Evolutionary conservation across 2,329 filamentous ascomycete genomes (phyloP).

Genomic region (Aspergillus awamori): DNA sequence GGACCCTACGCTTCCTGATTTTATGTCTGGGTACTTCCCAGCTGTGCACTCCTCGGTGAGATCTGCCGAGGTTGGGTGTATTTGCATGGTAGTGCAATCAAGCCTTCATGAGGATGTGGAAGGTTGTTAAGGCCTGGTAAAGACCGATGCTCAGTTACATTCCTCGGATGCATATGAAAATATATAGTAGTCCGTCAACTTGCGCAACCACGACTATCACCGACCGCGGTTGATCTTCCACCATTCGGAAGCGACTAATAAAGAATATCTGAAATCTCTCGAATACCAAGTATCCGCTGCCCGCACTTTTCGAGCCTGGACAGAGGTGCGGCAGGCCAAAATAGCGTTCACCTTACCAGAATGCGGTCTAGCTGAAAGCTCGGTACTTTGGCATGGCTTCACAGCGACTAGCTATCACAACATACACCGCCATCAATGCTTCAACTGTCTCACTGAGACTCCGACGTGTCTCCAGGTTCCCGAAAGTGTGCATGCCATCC

Average conservation of each 20-base stretch:
- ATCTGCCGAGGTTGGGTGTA: neutral
- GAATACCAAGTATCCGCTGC: neutral
- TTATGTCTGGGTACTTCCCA: neutral
- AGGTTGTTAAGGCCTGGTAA: neutral
- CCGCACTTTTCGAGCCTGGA: neutral
- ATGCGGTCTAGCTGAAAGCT: neutral
- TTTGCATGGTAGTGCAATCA: neutral
- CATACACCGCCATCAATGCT: neutral
- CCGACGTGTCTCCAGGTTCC: neutral
- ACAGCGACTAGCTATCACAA: neutral
- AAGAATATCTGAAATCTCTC: too few relatives aligned
- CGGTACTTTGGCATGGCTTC: neutral
- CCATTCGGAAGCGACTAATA: neutral
- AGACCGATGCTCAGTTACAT: neutral
- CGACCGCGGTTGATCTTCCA: neutral
- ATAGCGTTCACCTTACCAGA: neutral
- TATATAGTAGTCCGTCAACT: neutral
- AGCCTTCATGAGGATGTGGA: neutral
- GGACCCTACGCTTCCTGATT: neutral
- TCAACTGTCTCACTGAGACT: neutral
- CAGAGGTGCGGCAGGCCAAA: neutral
- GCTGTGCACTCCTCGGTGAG: neutral
- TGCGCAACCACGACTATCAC: neutral
- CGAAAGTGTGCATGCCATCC: neutral
- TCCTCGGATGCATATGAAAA: neutral